Evolutionary conservation across 2,329 filamentous ascomycete genomes (phyloP), one percentile per base, ranked within the genome.

Genomic region (Alternaria sp.): DNA sequence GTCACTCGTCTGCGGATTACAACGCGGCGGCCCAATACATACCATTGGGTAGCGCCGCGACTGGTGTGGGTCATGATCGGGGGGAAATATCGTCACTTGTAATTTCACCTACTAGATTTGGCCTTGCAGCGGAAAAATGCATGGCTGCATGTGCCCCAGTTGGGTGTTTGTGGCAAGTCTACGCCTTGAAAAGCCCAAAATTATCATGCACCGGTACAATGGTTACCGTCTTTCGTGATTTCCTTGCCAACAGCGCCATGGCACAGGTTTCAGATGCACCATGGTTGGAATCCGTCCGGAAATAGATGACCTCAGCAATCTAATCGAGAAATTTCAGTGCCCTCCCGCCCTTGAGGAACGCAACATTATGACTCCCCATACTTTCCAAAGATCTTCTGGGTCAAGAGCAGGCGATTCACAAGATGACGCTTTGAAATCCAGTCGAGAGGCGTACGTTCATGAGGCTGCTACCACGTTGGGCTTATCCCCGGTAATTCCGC

Each of bases 41-140:
- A 52, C 59, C 56, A 68, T 67, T 69, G 67, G 67, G 65, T 66
- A 60, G 59, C 58, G 63, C 61, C 49, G 61, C 61, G 47, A 49
- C 44, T 32, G 57, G 32, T 30, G 61, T 61, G 65, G 55, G 60
- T 45, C 56, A 56, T 49, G 25, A 45, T 55, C 26, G 45, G 40
- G 58, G 36, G 43, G 44, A 46, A 59, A 53, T 49, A 63, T 63
- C 50, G 57, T 59, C 57, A 62, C 56, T 50, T 30, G 17, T 36
- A 47, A 59, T 46, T 54, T 44, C 44, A 21, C 28, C 57, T n/a
- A 40, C 61, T 49, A 55, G 23, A 32, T 59, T 50, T 61, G 59
- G 54, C 25, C 32, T 40, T 44, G 54, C 45, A 46, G 60, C 56
- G 60, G 55, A 51, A 51, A 52, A 32, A 25, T 28, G 28, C 26